Conservation (phyloP, 768 basidiomycete species). For the Serendipita sp. region DNA sequence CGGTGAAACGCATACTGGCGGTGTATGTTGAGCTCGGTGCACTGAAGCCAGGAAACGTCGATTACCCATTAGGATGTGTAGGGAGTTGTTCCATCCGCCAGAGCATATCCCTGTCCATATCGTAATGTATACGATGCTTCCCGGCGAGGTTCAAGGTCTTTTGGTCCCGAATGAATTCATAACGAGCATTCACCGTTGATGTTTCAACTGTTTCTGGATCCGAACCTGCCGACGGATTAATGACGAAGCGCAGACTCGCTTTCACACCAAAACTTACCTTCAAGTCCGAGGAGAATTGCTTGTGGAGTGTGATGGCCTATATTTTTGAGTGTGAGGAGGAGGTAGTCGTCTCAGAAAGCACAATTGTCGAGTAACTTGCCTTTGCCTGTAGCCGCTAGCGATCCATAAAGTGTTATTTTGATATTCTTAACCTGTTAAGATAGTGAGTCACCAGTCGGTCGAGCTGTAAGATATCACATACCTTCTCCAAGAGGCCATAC, state of each 20-base stretch:
- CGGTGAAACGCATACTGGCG: slow-evolving; percentile 78
- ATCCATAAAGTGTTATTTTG: slow-evolving; percentile 85
- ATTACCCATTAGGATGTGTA: slow-evolving; percentile 1
- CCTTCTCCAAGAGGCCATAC: slow-evolving; percentile 52
- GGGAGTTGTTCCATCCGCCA: slow-evolving; percentile 32
- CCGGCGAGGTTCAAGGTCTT: slow-evolving; percentile 58
- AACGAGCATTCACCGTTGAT: slow-evolving; percentile 51
- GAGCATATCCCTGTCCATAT: slow-evolving; percentile 82
- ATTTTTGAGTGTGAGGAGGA: background rate
- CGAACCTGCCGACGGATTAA: slow-evolving; percentile 29
- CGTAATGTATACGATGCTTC: slow-evolving; percentile 58
- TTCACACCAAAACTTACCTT: slow-evolving; percentile 24
- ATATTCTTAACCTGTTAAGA: slow-evolving; percentile 46
- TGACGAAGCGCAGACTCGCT: background rate
- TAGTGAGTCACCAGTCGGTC: background rate
- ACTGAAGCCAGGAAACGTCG: background rate
- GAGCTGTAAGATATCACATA: too few species aligned
- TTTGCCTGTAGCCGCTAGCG: slow-evolving; percentile 88
- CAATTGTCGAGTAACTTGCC: slow-evolving; percentile 25
- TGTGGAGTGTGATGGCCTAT: slow-evolving; percentile 72
- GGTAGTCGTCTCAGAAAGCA: background rate
- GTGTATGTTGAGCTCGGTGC: too few species aligned
- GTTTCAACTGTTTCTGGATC: slow-evolving; percentile 91
- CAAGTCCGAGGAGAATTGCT: slow-evolving; percentile 66
- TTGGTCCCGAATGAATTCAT: slow-evolving; percentile 37